Evolutionary conservation across 148 eudicot species (phyloP).

Genomic region (Camellia japonica): DNA sequence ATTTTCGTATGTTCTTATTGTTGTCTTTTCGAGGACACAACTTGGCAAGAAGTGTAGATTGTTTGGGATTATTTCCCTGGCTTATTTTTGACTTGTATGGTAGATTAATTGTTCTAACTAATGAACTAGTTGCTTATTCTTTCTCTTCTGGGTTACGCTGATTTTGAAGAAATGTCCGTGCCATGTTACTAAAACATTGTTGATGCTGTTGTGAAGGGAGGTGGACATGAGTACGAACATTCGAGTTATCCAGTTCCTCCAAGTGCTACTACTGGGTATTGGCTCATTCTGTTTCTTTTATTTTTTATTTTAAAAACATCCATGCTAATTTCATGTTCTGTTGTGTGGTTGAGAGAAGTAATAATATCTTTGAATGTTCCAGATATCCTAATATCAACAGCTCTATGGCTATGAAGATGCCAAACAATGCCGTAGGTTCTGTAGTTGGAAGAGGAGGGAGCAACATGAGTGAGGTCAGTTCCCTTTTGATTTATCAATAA

Average conservation of each 20-base stretch:
- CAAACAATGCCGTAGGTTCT: slow-evolving; percentile 30
- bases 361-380: slow-evolving; percentile 5
- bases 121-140: neutral
- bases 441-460: slow-evolving; percentile 35
- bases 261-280: slow-evolving; percentile 45
- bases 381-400: slow-evolving; percentile 42
- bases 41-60: neutral
- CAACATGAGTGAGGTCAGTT: slow-evolving; percentile 34
- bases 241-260: slow-evolving; percentile 46
- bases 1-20: neutral
- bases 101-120: neutral
- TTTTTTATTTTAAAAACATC: neutral
- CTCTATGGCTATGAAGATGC: slow-evolving; percentile 32
- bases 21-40: neutral
- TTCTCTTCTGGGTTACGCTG: neutral
- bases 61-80: neutral
- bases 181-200: slow-evolving; percentile 11
- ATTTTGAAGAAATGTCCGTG: neutral
- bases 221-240: slow-evolving; percentile 38
- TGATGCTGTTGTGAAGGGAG: slow-evolving; percentile 36
- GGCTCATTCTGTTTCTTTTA: neutral
- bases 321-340: neutral
- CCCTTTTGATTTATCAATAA: too few relatives aligned
- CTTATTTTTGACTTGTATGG: neutral
- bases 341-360: neutral